These are phyloP conservation scores for Sphagnurus paluster DNA, from an alignment of 1,284 basidiomycete genomes.

Conservation along the genomic window DNA sequence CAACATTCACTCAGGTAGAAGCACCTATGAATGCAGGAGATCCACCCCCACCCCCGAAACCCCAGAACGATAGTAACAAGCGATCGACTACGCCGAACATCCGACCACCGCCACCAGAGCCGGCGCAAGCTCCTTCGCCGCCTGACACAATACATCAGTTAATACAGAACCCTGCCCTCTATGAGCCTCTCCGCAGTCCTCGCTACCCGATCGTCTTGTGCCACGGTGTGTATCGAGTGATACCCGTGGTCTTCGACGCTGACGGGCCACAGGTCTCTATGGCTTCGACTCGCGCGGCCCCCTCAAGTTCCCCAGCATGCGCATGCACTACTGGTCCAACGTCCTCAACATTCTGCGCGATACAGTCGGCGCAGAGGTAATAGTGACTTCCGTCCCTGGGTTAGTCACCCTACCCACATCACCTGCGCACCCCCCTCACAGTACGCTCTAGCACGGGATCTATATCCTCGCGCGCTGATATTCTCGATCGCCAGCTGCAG, in stretches of 20 bases:
- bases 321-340: conserved; percentile 95
- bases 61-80: conserved; percentile 12
- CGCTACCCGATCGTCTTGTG: conserved; percentile 92
- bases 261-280: conserved; percentile 70
- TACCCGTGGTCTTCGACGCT: neutral
- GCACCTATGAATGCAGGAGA: conserved; percentile 11
- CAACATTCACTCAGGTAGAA: conserved; percentile 16
- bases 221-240: conserved; percentile 66
- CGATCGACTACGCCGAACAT: conserved; percentile 16
- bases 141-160: conserved; percentile 70
- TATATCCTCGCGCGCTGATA: conserved; percentile 80
- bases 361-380: conserved; percentile 88
- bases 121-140: conserved; percentile 19
- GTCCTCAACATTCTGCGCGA: conserved; percentile 83
- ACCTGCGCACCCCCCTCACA: neutral
- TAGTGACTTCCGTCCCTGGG: conserved; percentile 95
- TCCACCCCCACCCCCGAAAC: conserved; percentile 17
- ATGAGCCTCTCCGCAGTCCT: conserved; percentile 76
- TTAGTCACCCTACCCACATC: conserved; percentile 39
- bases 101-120: conserved; percentile 17
- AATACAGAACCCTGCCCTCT: conserved; percentile 71
- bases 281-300: conserved; percentile 90
- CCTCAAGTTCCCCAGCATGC: conserved; percentile 72
- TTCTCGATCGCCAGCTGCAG: conserved; percentile 76
- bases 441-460: conserved; percentile 79